Evolutionary conservation across 208 protist genomes (phyloP).

Genomic region (Trypanosoma scelopori): DNA sequence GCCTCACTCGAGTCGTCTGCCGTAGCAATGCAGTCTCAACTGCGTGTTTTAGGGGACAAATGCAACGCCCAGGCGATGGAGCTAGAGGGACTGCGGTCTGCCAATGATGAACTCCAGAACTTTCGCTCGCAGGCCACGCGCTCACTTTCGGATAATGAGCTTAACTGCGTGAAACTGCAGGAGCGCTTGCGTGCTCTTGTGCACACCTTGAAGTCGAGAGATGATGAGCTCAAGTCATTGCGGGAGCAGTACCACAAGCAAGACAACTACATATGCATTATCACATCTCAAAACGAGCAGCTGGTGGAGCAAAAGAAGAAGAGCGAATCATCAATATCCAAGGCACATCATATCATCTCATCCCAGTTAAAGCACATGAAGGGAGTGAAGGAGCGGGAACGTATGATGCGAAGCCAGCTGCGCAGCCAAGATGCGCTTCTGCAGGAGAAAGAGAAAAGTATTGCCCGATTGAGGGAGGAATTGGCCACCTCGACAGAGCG

Average conservation of each 20-base stretch:
- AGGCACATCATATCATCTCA: constrained; percentile 86
- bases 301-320: constrained; percentile 38
- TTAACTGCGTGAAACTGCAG: constrained; percentile 74
- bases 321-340: constrained; percentile 50
- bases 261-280: constrained; percentile 71
- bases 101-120: constrained; percentile 51
- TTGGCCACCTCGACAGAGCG: constrained; percentile 36
- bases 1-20: constrained; percentile 32
- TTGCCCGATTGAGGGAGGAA: constrained; percentile 53
- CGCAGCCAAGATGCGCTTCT: constrained; percentile 53
- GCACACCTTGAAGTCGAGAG: constrained; percentile 38
- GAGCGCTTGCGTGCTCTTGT: constrained; percentile 62
- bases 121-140: constrained; percentile 63
- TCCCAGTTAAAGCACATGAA: constrained; percentile 81
- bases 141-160: constrained; percentile 71
- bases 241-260: constrained; percentile 75
- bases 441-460: constrained; percentile 42
- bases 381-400: constrained; percentile 56
- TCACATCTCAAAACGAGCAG: constrained; percentile 75
- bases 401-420: constrained; percentile 58
- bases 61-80: constrained; percentile 38
- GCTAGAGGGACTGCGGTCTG: constrained; percentile 51
- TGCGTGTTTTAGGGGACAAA: constrained; percentile 47
- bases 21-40: constrained; percentile 37
- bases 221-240: constrained; percentile 68